Evolutionary conservation across 73 alveolate species (phyloP).

Genomic region (Paraurostyla sp.): DNA sequence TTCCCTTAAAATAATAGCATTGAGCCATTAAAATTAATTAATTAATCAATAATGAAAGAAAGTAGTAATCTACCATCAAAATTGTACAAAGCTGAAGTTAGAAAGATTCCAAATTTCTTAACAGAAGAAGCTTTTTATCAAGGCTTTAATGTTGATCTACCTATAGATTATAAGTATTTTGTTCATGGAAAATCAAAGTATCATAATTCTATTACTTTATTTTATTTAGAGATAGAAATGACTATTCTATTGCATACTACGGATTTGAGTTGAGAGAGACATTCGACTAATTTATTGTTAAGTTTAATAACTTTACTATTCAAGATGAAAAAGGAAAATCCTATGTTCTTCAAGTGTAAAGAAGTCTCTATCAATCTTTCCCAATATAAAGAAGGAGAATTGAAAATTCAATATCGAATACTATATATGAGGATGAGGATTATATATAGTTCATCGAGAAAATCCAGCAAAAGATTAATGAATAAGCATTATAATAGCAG

Average conservation of each 20-base stretch:
- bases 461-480: not conserved
- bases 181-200: constrained; percentile 51
- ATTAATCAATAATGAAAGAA: not conserved
- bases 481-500: not conserved
- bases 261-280: constrained; percentile 41
- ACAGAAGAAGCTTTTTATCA: constrained; percentile 54
- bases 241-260: constrained; percentile 47
- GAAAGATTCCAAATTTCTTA: constrained; percentile 59
- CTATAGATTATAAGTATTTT: constrained; percentile 17
- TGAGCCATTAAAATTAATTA: too few relatives aligned
- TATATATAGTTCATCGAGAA: constrained; percentile 23
- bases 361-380: not conserved
- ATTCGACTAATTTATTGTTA: constrained; percentile 30
- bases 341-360: constrained; percentile 1
- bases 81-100: constrained; percentile 48
- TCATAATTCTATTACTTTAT: too few relatives aligned
- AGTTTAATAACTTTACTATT: constrained; percentile 45
- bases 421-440: constrained; percentile 39
- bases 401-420: not conserved
- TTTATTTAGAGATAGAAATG: constrained; percentile 51
- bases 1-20: too few relatives aligned
- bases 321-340: constrained; percentile 58
- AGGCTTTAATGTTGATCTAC: constrained; percentile 57
- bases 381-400: not conserved
- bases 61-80: not conserved